Evolutionary conservation across 108 stramenopile species (phyloP).

Genomic region (Nitzschia palea): DNA sequence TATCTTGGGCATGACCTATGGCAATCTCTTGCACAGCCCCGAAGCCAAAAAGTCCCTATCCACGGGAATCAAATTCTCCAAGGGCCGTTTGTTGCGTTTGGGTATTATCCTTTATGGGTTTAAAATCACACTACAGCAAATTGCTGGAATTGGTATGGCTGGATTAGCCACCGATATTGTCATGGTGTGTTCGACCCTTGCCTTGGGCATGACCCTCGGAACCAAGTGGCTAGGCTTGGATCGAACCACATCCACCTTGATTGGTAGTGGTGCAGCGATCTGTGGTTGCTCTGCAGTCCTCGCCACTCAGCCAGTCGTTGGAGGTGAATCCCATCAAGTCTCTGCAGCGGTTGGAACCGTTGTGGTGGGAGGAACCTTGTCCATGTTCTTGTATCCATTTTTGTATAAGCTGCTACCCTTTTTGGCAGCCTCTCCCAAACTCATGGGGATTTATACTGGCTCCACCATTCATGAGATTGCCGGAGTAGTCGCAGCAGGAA

Average conservation of each 20-base stretch:
- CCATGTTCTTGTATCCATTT: conserved; percentile 28
- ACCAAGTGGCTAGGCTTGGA: conserved; percentile 13
- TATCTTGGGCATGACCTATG: conserved; percentile 20
- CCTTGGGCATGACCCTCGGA: conserved; percentile 9
- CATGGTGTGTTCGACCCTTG: conserved; percentile 16
- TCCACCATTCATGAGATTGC: conserved; percentile 33
- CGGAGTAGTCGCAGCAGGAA: conserved; percentile 22
- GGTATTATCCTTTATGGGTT: conserved; percentile 25
- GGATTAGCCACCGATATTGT: conserved; percentile 19
- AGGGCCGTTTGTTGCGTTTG: conserved; percentile 21
- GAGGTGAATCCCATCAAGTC: conserved; percentile 28
- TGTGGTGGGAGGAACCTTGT: conserved; percentile 21
- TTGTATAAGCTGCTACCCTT: conserved; percentile 9
- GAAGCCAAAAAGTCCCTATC: conserved; percentile 8
- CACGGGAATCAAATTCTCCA: conserved; percentile 20
- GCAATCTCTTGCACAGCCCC: conserved; percentile 7
- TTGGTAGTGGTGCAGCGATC: conserved; percentile 22
- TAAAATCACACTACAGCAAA: conserved; percentile 23
- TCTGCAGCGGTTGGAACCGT: conserved; percentile 23
- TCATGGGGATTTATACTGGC: conserved; percentile 26
- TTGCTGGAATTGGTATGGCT: conserved; percentile 23
- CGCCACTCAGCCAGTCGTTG: conserved; percentile 21
- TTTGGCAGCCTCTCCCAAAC: conserved; percentile 18
- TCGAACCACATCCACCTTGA: conserved; percentile 16
- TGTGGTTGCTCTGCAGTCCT: conserved; percentile 25